Percentiles rank a stretch among this genome's conserved stretches.
Conservation (phyloP, 2,329 filamentous ascomycete genomes). For the Trichoderma cornu-damae region DNA sequence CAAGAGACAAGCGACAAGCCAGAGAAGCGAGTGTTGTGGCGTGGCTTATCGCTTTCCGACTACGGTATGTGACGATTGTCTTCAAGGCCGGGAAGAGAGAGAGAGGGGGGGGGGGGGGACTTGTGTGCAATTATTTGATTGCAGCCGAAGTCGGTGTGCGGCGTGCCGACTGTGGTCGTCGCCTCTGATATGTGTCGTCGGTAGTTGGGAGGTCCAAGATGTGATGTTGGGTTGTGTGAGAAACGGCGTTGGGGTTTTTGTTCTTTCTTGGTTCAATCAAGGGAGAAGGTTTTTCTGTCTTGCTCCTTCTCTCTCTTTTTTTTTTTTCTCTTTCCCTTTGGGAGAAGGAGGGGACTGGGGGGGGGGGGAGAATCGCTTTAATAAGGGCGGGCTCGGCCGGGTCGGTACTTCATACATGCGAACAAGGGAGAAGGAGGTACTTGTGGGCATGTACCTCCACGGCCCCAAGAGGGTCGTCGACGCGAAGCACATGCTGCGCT, state of each 20-base stretch:
- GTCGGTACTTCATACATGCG: constrained; percentile 24
- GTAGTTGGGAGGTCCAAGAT: constrained; percentile 6
- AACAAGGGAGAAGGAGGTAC: constrained; percentile 17
- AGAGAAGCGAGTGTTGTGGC: constrained; percentile 5
- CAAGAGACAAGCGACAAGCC: too few species aligned
- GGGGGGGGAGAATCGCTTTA: constrained; percentile 27
- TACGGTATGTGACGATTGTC: not conserved
- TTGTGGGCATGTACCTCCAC: constrained; percentile 19
- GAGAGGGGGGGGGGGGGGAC: not conserved
- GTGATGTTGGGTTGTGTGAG: not conserved
- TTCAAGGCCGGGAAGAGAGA: not conserved
- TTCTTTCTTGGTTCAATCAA: constrained; percentile 6
- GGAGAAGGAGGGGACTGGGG: constrained; percentile 23
- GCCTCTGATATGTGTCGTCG: not conserved
- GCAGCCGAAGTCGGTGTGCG: not conserved
- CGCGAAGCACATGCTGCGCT: constrained; percentile 22
- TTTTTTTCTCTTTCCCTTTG: constrained; percentile 20
- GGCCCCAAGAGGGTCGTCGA: not conserved
- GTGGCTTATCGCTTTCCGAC: not conserved
- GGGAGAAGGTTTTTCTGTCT: constrained; percentile 18
- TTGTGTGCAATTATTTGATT: not conserved
- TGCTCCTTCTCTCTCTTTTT: constrained; percentile 20
- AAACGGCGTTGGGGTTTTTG: not conserved
- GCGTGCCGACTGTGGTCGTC: not conserved
- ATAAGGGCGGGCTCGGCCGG: constrained; percentile 33